Percentiles rank a stretch among this genome's conserved stretches.
These are phyloP conservation scores for Metarhizium brunneum DNA, from an alignment of 2,329 filamentous ascomycete genomes.

Conservation along the genomic window DNA sequence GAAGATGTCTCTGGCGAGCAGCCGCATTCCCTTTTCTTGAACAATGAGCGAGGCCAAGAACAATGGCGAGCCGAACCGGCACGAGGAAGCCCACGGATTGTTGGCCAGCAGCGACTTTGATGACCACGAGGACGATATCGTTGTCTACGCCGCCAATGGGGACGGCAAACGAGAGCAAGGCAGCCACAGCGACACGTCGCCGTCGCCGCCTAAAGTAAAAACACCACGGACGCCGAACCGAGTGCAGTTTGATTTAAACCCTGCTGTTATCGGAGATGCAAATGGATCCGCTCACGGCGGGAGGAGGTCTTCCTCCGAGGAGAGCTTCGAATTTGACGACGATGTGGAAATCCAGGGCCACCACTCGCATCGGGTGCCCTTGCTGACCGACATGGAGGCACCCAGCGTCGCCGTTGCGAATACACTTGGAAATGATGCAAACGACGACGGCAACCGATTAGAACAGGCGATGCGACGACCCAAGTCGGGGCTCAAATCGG, in stretches of 20 bases:
- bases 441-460: conserved; percentile 31
- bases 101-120: conserved; percentile 14
- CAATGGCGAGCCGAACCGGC: conserved; percentile 18
- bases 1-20: conserved; percentile 10
- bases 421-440: conserved; percentile 29
- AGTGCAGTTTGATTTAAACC: conserved; percentile 61
- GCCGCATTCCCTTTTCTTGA: conserved; percentile 6
- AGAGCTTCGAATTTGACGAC: conserved; percentile 39
- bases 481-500: conserved; percentile 75
- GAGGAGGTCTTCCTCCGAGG: conserved; percentile 9
- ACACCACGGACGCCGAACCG: conserved; percentile 48
- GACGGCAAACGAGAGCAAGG: conserved; percentile 10
- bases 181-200: conserved; percentile 8
- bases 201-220: conserved; percentile 8
- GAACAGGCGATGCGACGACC: conserved; percentile 54
- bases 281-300: conserved; percentile 10
- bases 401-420: conserved; percentile 65
- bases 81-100: conserved; percentile 24
- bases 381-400: conserved; percentile 76
- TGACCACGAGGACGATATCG: conserved; percentile 17
- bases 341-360: conserved; percentile 38
- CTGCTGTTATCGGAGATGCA: conserved; percentile 29
- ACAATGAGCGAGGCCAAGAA: conserved; percentile 24
- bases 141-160: conserved; percentile 1
- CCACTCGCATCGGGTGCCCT: conserved; percentile 51